Conservation (phyloP, 352 stramenopile genomes). For the Aphanomyces cochlioides region DNA sequence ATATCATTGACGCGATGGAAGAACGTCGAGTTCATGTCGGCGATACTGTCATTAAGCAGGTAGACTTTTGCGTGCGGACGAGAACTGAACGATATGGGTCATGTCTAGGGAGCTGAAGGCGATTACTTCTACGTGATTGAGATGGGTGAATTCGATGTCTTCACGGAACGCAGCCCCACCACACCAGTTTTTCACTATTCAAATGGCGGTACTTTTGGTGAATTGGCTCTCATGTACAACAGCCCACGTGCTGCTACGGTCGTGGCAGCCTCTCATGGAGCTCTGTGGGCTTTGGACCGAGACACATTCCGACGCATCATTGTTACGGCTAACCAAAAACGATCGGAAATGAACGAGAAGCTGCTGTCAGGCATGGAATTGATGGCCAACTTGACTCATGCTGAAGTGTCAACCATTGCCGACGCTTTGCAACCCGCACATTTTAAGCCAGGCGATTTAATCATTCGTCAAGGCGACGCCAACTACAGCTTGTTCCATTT, state of each 20-base stretch:
- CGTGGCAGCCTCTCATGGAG: slow-evolving; percentile 52
- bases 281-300: slow-evolving; percentile 89
- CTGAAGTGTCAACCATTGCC: slow-evolving; percentile 22
- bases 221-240: slow-evolving; percentile 84
- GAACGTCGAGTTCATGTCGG: slow-evolving; percentile 4
- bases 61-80: neutral
- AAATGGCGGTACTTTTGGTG: slow-evolving; percentile 56
- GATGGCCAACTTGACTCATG: slow-evolving; percentile 24
- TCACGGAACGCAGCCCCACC: neutral
- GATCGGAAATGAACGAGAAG: slow-evolving; percentile 20
- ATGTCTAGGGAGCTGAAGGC: slow-evolving; percentile 23
- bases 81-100: neutral
- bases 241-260: slow-evolving; percentile 80
- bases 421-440: slow-evolving; percentile 21
- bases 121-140: slow-evolving; percentile 66
- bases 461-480: slow-evolving; percentile 26
- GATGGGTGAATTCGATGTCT: slow-evolving; percentile 51
- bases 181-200: slow-evolving; percentile 24
- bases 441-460: slow-evolving; percentile 14
- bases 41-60: slow-evolving; percentile 27
- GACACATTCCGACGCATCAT: slow-evolving; percentile 77
- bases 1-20: slow-evolving; percentile 28
- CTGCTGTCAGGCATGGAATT: slow-evolving; percentile 23
- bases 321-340: slow-evolving; percentile 23
- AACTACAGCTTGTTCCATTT: slow-evolving; percentile 28